Evolutionary conservation across 2,329 filamentous ascomycete genomes (phyloP).

Genomic region (Cladosporium sp.): DNA sequence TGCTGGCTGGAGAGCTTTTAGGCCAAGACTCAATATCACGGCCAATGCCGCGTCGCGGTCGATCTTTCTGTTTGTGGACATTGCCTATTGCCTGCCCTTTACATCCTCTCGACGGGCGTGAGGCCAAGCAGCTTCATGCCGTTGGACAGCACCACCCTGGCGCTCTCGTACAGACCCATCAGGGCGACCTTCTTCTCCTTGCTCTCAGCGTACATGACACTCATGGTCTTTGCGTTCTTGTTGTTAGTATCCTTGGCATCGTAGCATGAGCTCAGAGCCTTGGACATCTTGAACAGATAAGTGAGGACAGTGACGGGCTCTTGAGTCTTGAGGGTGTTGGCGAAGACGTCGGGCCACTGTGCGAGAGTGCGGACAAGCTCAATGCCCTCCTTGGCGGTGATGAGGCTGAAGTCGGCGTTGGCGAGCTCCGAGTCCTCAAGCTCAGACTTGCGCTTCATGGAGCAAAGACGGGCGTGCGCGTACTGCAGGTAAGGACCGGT

Average conservation of each 20-base stretch:
- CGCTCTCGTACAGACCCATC: slow-evolving; percentile 73
- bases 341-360: slow-evolving; percentile 79
- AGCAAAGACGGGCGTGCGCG: slow-evolving; percentile 67
- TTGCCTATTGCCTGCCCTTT: slow-evolving; percentile 1
- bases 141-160: slow-evolving; percentile 71
- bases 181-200: slow-evolving; percentile 65
- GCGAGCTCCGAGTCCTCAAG: slow-evolving; percentile 53
- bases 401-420: slow-evolving; percentile 61
- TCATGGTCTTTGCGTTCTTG: slow-evolving; percentile 46
- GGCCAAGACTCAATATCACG: too few species aligned
- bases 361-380: slow-evolving; percentile 72
- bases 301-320: slow-evolving; percentile 67
- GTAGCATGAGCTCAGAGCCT: slow-evolving; percentile 74
- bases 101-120: slow-evolving; percentile 65
- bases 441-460: slow-evolving; percentile 54
- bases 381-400: slow-evolving; percentile 67
- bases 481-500: slow-evolving; percentile 84
- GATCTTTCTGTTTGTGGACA: too few species aligned
- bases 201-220: slow-evolving; percentile 72
- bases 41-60: too few species aligned
- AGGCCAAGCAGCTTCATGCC: slow-evolving; percentile 79
- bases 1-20: too few species aligned
- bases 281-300: slow-evolving; percentile 84
- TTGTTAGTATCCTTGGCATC: slow-evolving; percentile 51
- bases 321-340: slow-evolving; percentile 78